Percentiles rank a stretch among this genome's conserved stretches.
Evolutionary conservation across 805 yeast genomes (phyloP).

Genomic region (Cyberlindnera sargentensis): DNA sequence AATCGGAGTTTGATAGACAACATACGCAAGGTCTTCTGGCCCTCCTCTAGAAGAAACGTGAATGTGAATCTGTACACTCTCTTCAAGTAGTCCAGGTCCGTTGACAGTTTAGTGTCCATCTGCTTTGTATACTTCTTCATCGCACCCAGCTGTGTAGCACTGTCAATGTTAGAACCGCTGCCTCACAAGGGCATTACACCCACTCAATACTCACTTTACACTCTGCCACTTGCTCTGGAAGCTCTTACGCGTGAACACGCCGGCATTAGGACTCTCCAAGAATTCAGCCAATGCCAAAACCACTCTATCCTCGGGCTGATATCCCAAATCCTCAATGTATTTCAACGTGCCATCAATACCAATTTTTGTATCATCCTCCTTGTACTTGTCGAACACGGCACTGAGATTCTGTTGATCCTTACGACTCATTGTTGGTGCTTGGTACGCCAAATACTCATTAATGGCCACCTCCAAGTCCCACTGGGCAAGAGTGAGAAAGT

Average conservation of each 20-base stretch:
- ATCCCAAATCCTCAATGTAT: constrained; percentile 59
- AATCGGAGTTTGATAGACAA: background rate
- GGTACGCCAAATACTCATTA: constrained; percentile 20
- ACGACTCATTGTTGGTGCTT: constrained; percentile 9
- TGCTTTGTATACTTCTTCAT: constrained; percentile 39
- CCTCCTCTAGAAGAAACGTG: constrained; percentile 52
- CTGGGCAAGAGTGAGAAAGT: constrained; percentile 14
- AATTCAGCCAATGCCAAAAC: constrained; percentile 67
- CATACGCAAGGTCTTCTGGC: constrained; percentile 43
- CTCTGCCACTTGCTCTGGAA: constrained; percentile 57
- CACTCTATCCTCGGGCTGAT: constrained; percentile 67
- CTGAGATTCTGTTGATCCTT: constrained; percentile 12
- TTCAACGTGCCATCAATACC: constrained; percentile 74
- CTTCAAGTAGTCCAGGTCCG: constrained; percentile 39
- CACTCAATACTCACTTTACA: constrained; percentile 3
- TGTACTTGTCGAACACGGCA: constrained; percentile 18
- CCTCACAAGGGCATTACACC: background rate
- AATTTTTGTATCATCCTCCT: constrained; percentile 31
- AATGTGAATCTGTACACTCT: constrained; percentile 68
- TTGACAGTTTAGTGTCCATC: constrained; percentile 27
- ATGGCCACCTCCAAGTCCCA: constrained; percentile 24
- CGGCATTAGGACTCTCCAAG: constrained; percentile 59
- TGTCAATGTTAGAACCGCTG: background rate
- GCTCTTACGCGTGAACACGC: constrained; percentile 42
- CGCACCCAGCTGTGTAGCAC: constrained; percentile 25